phyloP scores from a whole-genome alignment of 352 stramenopile genomes.

The Pythium diclinum region DNA sequence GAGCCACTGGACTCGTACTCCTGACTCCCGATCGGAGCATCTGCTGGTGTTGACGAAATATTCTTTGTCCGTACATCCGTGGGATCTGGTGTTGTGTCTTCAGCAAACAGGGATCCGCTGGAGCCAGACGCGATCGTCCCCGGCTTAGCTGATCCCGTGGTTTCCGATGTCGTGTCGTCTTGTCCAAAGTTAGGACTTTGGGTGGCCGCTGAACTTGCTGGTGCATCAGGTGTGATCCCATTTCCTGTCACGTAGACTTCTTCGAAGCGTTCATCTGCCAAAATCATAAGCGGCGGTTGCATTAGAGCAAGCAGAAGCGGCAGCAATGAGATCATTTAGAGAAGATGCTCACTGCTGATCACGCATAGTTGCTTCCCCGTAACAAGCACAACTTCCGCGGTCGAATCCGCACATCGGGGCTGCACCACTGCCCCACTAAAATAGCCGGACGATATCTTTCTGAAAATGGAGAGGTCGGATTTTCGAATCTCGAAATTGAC shows the following conservation, averaged over 20 bases:
- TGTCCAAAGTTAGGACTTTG: not conserved
- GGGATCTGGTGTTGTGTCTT: not conserved
- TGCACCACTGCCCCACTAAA: not conserved
- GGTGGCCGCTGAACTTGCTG: not conserved
- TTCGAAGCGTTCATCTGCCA: not conserved
- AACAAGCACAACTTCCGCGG: not conserved
- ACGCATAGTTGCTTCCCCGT: not conserved
- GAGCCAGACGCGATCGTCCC: not conserved
- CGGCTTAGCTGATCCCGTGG: not conserved
- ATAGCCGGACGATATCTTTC: not conserved
- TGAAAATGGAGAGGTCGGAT: not conserved
- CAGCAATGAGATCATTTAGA: no score
- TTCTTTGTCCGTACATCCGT: not conserved
- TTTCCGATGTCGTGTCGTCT: not conserved
- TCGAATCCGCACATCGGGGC: not conserved
- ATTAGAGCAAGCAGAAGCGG: no score
- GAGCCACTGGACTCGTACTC: not conserved
- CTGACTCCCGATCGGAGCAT: not conserved
- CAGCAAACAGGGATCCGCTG: not conserved
- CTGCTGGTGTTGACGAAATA: not conserved
- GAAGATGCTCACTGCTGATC: not conserved
- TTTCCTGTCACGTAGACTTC: not conserved
- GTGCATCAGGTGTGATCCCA: not conserved
- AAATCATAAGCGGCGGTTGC: no score
- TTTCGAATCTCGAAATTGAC: not conserved